These are phyloP conservation scores for Tuber microsphaerosporum DNA, from an alignment of 495 filamentous ascomycete genomes.

Conservation along the genomic window DNA sequence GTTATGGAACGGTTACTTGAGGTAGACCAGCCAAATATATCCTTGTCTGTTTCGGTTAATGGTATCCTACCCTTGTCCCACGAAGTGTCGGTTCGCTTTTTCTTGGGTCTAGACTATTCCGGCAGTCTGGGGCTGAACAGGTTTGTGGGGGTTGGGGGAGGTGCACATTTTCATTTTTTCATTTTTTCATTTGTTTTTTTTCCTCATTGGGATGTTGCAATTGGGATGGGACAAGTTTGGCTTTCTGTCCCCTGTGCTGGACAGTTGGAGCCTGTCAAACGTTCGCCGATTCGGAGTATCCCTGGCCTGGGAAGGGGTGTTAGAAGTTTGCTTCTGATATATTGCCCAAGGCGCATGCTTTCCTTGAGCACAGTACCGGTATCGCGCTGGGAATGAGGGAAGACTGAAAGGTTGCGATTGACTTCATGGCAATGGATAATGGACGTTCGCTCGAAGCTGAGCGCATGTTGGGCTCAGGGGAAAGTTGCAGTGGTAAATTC, in stretches of 20 bases:
- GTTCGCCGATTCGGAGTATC: background rate
- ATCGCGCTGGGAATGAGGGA: background rate
- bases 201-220: background rate
- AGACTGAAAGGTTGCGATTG: background rate
- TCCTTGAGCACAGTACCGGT: background rate
- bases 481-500: background rate
- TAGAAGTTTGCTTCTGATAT: background rate
- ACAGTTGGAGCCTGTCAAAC: background rate
- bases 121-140: background rate
- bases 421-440: background rate
- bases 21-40: too few relatives aligned
- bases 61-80: background rate
- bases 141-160: background rate
- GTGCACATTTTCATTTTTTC: background rate
- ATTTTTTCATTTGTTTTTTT: background rate
- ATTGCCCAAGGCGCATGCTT: background rate
- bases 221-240: background rate
- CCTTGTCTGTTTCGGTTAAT: too few relatives aligned
- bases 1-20: too few relatives aligned
- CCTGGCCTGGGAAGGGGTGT: background rate
- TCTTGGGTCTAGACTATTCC: background rate
- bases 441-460: background rate
- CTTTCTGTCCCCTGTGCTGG: background rate
- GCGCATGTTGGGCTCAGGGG: background rate
- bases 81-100: background rate